Base-by-base conservation (phyloP, 2,329 filamentous ascomycete species). In the Amauroascus niger region DNA sequence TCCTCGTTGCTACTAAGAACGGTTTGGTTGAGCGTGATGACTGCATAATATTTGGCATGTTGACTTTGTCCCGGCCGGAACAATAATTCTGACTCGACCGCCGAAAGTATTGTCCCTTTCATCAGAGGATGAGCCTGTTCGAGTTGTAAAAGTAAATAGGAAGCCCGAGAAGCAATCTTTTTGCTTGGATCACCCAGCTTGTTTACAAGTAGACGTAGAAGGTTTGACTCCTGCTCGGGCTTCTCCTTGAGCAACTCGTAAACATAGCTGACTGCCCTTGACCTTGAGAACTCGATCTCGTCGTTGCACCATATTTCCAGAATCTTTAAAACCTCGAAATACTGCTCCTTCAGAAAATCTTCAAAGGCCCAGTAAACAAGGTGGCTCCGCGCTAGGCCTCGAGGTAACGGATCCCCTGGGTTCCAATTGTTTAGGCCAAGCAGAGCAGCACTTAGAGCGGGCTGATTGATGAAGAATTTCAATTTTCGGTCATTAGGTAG, bases 11-110 rank as follows among this genome's bases (percentile, higher is more conserved):
- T 80, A 68, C 87, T 95, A 48, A 98, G 72, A 48, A 97, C 90
- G 0, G 91, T 97, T 71, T 98, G 94, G 67, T 98, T 98, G 48
- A 98, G 77, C 0, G 93, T 97, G 67, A 96, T 96, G 67, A 95
- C 84, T 32, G 88, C 90, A 69, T 95, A 96, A 71, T 98, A 98
- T 66, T 88, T 94, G 39, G 91, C 88, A 62, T 94, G 87, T 33
- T 85, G 77, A 64, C 82, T 91, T 69, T 97, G 93, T 9, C 88
- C 87, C 0, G 90, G 87, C 50, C 88, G 82, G 66, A 96, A 86
- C 20, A 98, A 74, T 45, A 95, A 79, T 62, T 97, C 91, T 52
- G 86, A 83, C 69, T 98, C 91, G 41, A 98, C 83, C 8, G 83
- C 82, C 57, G 81, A 83, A 60, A 96, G 83, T 60, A 98, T 86